Conservation (phyloP, 192 early-diverging fungal species). For the Linnemannia exigua region DNA sequence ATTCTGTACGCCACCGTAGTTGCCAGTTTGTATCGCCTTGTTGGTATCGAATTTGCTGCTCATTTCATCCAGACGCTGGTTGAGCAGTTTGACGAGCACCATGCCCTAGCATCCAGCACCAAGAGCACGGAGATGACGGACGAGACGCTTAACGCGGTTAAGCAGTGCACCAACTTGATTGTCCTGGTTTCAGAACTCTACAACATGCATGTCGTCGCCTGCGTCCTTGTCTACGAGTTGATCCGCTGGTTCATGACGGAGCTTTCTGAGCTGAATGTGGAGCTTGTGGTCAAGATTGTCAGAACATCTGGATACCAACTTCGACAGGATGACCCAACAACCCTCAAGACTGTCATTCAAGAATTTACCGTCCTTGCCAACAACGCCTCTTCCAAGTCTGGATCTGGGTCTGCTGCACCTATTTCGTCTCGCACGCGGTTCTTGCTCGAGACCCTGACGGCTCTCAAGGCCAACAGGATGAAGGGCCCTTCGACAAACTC, state of each 20-base stretch:
- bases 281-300: constrained; percentile 87
- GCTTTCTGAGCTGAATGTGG: constrained; percentile 88
- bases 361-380: constrained; percentile 62
- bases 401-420: constrained; percentile 40
- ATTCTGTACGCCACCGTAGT: constrained; percentile 91
- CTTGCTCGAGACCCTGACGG: constrained; percentile 95
- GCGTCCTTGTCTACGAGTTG: constrained; percentile 90
- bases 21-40: constrained; percentile 80
- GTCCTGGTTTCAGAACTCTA: constrained; percentile 88
- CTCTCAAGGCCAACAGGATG: constrained; percentile 94
- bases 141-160: constrained; percentile 63
- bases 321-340: constrained; percentile 90
- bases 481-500: constrained; percentile 64
- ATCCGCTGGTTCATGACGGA: constrained; percentile 77
- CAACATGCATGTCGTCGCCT: constrained; percentile 91
- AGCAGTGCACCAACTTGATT: constrained; percentile 85
- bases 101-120: constrained; percentile 60
- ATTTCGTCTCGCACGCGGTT: constrained; percentile 83
- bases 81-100: constrained; percentile 77
- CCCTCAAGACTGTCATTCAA: constrained; percentile 92
- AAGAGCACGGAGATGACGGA: constrained; percentile 59
- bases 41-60: constrained; percentile 91
- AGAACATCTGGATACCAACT: constrained; percentile 87
- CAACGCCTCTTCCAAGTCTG: constrained; percentile 56
- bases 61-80: constrained; percentile 82